Percentiles rank a stretch among this genome's conserved stretches.
phyloP scores from a whole-genome alignment of 2,329 filamentous ascomycete species.

The Myriosclerotinia curreyana region DNA sequence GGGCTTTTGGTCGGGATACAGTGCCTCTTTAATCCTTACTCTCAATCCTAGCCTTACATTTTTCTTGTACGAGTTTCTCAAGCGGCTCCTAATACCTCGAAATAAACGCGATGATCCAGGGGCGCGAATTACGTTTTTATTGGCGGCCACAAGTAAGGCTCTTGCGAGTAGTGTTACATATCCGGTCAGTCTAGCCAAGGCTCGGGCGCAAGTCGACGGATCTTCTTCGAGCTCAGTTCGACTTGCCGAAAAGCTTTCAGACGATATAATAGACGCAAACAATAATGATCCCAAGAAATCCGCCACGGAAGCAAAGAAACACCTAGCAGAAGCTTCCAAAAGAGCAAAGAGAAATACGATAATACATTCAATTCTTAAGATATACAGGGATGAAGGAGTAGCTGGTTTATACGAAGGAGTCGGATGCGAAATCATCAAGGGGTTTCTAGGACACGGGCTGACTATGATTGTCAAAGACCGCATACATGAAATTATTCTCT shows the following conservation, averaged over 20 bases:
- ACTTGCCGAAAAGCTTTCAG: conserved; percentile 37
- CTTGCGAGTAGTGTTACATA: conserved; percentile 75
- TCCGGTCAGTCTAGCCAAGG: conserved; percentile 82
- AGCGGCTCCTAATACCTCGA: conserved; percentile 55
- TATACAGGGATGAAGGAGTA: conserved; percentile 62
- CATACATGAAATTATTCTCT: conserved; percentile 69
- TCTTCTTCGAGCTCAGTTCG: conserved; percentile 42
- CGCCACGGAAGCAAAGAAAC: conserved; percentile 2
- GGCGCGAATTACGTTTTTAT: conserved; percentile 55
- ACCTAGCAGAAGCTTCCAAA: conserved; percentile 27
- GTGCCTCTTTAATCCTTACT: conserved; percentile 73
- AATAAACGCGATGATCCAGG: conserved; percentile 52
- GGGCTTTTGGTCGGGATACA: conserved; percentile 88
- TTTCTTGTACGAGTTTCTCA: conserved; percentile 72
- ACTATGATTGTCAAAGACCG: conserved; percentile 84
- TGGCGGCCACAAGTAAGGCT: conserved; percentile 76
- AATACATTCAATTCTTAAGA: conserved; percentile 59
- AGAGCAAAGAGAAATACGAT: conserved; percentile 49
- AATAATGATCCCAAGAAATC: conserved; percentile 36
- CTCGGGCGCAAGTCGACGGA: conserved; percentile 59
- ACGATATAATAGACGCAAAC: conserved; percentile 34
- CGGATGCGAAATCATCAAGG: conserved; percentile 72
- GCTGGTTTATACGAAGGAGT: conserved; percentile 72
- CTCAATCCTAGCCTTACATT: conserved; percentile 86
- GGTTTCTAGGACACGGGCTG: conserved; percentile 80